These are phyloP conservation scores for Trichoderma koningiopsis DNA, from an alignment of 2,329 filamentous ascomycete genomes.

Conservation along the genomic window DNA sequence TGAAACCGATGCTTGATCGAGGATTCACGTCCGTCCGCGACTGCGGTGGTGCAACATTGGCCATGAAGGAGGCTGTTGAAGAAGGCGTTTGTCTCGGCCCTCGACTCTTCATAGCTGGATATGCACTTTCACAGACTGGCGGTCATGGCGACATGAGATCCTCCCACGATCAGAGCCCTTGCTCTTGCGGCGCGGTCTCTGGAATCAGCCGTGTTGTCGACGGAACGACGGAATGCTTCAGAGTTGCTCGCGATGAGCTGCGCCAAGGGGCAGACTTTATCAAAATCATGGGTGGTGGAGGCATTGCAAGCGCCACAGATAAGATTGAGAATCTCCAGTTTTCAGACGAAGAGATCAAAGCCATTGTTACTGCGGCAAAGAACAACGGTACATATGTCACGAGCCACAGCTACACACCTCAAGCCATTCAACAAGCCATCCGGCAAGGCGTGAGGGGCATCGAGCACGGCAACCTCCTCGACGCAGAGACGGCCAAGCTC, in stretches of 20 bases:
- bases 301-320: conserved; percentile 58
- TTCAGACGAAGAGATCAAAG: conserved; percentile 55
- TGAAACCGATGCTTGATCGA: conserved; percentile 52
- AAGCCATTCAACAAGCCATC: conserved; percentile 56
- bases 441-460: conserved; percentile 59
- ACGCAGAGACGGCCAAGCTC: conserved; percentile 45
- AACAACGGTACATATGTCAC: conserved; percentile 57
- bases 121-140: conserved; percentile 58
- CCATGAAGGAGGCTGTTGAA: conserved; percentile 56
- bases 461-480: conserved; percentile 47
- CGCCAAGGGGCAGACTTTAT: conserved; percentile 60
- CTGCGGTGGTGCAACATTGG: conserved; percentile 56
- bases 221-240: conserved; percentile 56
- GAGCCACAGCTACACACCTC: conserved; percentile 58
- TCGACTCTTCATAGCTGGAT: conserved; percentile 55
- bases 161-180: conserved; percentile 41
- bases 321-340: conserved; percentile 57
- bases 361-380: conserved; percentile 53
- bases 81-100: conserved; percentile 57
- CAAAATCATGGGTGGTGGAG: conserved; percentile 63
- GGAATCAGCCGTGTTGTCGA: conserved; percentile 52
- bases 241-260: conserved; percentile 55
- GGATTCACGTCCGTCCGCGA: conserved; percentile 62
- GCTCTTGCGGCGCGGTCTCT: conserved; percentile 46
- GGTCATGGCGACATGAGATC: conserved; percentile 57